Evolutionary conservation across 345 rosid genomes (phyloP), one percentile per base, ranked within the genome.

Genomic region (Angophora floribunda): DNA sequence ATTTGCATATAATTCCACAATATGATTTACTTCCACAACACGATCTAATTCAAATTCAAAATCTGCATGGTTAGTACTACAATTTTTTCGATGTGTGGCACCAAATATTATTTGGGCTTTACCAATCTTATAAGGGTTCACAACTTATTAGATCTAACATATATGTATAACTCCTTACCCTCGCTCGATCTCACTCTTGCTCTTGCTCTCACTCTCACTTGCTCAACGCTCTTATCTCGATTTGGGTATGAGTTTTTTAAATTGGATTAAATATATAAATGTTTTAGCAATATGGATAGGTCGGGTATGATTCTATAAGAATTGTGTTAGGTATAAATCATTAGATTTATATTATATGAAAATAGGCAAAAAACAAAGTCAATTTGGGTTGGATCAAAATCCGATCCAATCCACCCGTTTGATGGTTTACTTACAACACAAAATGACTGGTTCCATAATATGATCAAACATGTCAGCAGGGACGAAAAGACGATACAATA

Each of bases 61-160:
- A 10, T 4, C 41, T 41, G 14, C 84, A 10, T 36, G 84, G 7
- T 41, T 21, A 41, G 49, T 41, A 3, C 2, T 10, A 49, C 14
- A 21, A 75, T 75, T 11, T 22, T 75, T 21, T 2, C 13, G 1
- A 21, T 44, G 84, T 0, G 10, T n/a, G 41, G 75, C 75, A n/a
- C 75, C 41, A 0, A 63, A 63, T 63, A 55, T 21, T 55, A 55
- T 22, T 0, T 22, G 0, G 61, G 0, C 12, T 55, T 22, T 55
- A 55, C 28, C 1, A 2, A 55, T 55, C 22, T 55, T 22, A 55
- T 55, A 22, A 21, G 6, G 28, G 22, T 55, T 55, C 12, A 55
- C 0, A 22, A 55, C 28, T 22, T 22, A 55, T 55, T 22, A 55
- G 0, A 55, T 0, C 22, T 55, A 55, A 55, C 0, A 55, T 55